phyloP scores from a whole-genome alignment of 1,284 basidiomycete species.

The Heliocybe sulcata region DNA sequence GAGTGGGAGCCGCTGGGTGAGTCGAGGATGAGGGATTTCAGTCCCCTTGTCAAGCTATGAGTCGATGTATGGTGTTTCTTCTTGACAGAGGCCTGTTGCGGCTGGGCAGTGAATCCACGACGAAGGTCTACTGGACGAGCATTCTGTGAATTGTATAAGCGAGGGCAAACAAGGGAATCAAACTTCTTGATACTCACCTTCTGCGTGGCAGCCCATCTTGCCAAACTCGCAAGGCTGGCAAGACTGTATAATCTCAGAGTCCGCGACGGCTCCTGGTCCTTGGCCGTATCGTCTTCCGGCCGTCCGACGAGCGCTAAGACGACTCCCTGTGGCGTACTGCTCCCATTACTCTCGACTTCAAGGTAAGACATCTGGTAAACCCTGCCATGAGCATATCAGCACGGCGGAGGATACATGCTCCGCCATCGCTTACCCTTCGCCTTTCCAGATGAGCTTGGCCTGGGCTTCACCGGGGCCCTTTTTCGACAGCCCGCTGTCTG shows the following conservation, averaged over 20 bases:
- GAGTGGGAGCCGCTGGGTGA: slow-evolving; percentile 18
- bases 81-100: slow-evolving; percentile 42
- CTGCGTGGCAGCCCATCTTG: slow-evolving; percentile 62
- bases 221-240: slow-evolving; percentile 62
- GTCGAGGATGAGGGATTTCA: slow-evolving; percentile 50
- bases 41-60: slow-evolving; percentile 49
- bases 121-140: slow-evolving; percentile 53
- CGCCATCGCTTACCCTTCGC: slow-evolving; percentile 53
- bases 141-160: slow-evolving; percentile 31
- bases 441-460: slow-evolving; percentile 59
- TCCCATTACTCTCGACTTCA: slow-evolving; percentile 55
- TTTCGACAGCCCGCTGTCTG: slow-evolving; percentile 35
- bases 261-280: slow-evolving; percentile 44
- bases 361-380: slow-evolving; percentile 70
- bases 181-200: slow-evolving; percentile 34
- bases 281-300: slow-evolving; percentile 38
- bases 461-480: slow-evolving; percentile 66
- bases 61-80: slow-evolving; percentile 41
- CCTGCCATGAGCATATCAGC: slow-evolving; percentile 25
- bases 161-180: slow-evolving; percentile 6
- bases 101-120: slow-evolving; percentile 41
- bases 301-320: slow-evolving; percentile 63
- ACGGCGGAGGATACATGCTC: slow-evolving; percentile 8
- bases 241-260: slow-evolving; percentile 75
- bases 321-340: slow-evolving; percentile 62